Base-by-base conservation (phyloP, 257 asterid genomes). In the Echium plantagineum region DNA sequence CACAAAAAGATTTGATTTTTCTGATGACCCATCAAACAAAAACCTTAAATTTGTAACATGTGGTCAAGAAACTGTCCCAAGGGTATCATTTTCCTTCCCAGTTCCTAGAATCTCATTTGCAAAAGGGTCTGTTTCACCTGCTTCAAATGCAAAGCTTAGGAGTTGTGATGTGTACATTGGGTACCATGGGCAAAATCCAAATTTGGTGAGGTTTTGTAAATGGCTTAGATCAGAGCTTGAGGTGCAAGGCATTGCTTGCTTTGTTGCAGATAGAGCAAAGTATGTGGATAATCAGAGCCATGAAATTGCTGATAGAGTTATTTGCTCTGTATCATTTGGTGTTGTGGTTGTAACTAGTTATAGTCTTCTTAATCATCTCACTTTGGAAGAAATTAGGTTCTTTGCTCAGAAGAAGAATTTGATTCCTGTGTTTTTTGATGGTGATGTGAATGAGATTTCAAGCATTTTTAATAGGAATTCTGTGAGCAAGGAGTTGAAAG, bases 151-250 rank as follows among this genome's bases (percentile, higher is more conserved):
- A 8, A 90, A 86, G 65, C 86, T 86, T 28, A 68, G 97, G 69
- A 86, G 88, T 81, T 86, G 90, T 76, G 96, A 90, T 68, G 94
- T 90, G 51, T 89, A 89, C 67, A 74, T 89, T 52, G 97, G 97
- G 52, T 83, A 66, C 71, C 82, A 84, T 52, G 96, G 95, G 26
- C 81, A 74, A 59, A 86, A 77, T 70, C 90, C 86, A 15, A 89
- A 79, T 71, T 62, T 86, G 65, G 67, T 72, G 4, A 69, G 90
- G 59, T 81, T 86, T 79, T 86, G 97, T 76, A 90, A 80, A 66
- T 89, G 97, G 97, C 81, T 89, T 1, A 89, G 86, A 65, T 86
- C 95, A 9, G 93, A 89, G 83, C 86, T 89, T 15, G 97, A 89
- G 82, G 71, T 81, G 35, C 97, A 84, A 65, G 97, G 97, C 9